Evolutionary conservation across 371 early-diverging fungal species (phyloP), one percentile per base, ranked within the genome.

Genomic region (Mortierella sp.): DNA sequence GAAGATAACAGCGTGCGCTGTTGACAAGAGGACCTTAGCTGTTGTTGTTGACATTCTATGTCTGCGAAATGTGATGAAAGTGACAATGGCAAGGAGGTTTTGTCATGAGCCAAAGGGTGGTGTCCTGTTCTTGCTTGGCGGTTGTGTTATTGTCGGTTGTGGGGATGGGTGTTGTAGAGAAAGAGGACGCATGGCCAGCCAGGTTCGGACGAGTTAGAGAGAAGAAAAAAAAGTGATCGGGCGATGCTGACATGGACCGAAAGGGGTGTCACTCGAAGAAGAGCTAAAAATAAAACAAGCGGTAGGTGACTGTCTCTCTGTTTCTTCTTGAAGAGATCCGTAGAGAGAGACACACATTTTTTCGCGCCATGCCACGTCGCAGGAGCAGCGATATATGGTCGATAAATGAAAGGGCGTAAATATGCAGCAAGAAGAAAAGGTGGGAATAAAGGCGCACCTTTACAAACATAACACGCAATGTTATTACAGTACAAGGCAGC

Each of bases 1-100:
- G 70, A 90, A 91, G 57, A 89, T 76, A 60, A 63, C 88, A 42
- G 77, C 77, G 77, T 91, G 90, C 71, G 75, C 70, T 42, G 75
- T 70, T 4, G 83, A 80, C 73, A 87, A 71, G 5, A 78, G 45
- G 13, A 47, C 58, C 60, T 83, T 83, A 70, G 60, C 57, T 50
- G 14, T 13, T 16, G 48, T 34, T 6, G 76, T 74, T 54, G 77
- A 76, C 87, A 87, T 87, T 78, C 63, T 60, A 48, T 34, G 42
- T n/a, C 71, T 47, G 54, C n/a, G 26, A 48, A 28, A 8, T 65
- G 42, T 45, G 65, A 28, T 74, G 48, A 26, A 55, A 38, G 74
- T 74, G 71, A 7, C 31, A 52, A 54, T 60, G 47, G 52, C 71
- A 58, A 13, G 44, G 65, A 21, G 31, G 31, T 8, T 31, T 26